A percentile compares a stretch with the other conserved stretches of the same genome.
These are phyloP conservation scores for Beauveria bassiana DNA, from an alignment of 2,329 filamentous ascomycete genomes.

Conservation along the genomic window DNA sequence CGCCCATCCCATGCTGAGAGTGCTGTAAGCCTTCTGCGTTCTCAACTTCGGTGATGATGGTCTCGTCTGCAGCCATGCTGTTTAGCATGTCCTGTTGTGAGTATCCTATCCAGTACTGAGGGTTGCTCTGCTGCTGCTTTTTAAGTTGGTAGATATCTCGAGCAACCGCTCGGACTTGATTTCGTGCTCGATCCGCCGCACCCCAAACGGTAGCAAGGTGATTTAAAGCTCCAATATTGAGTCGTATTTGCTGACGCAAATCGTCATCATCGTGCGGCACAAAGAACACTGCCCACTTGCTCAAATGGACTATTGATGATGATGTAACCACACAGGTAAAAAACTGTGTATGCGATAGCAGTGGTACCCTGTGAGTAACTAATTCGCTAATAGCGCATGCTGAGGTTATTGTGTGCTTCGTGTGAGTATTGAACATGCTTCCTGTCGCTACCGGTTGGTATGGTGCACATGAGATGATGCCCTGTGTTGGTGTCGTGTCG, in stretches of 20 bases:
- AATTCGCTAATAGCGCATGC: slow-evolving; percentile 71
- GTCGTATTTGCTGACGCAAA: slow-evolving; percentile 65
- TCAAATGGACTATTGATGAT: slow-evolving; percentile 73
- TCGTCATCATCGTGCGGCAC: slow-evolving; percentile 55
- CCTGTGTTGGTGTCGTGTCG: slow-evolving; percentile 50
- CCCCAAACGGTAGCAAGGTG: slow-evolving; percentile 64
- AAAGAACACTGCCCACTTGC: slow-evolving; percentile 63
- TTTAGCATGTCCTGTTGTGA: slow-evolving; percentile 48
- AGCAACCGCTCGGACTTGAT: slow-evolving; percentile 71
- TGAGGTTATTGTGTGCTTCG: slow-evolving; percentile 70
- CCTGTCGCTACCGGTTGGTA: slow-evolving; percentile 43
- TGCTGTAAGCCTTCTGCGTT: slow-evolving; percentile 18
- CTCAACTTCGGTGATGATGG: slow-evolving; percentile 52
- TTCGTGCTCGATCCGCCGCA: slow-evolving; percentile 60
- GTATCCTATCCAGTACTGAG: slow-evolving; percentile 47
- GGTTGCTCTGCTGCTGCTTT: slow-evolving; percentile 46
- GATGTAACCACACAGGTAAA: slow-evolving; percentile 75
- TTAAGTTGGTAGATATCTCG: slow-evolving; percentile 60
- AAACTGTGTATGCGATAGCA: slow-evolving; percentile 72
- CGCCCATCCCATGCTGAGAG: slow-evolving; percentile 11
- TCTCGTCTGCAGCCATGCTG: slow-evolving; percentile 49
- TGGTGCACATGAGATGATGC: slow-evolving; percentile 59
- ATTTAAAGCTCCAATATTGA: slow-evolving; percentile 71
- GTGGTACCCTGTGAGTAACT: slow-evolving; percentile 63
- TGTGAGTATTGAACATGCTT: slow-evolving; percentile 57